phyloP scores from a whole-genome alignment of 805 yeast species.

The Clavispora phyllophila region DNA sequence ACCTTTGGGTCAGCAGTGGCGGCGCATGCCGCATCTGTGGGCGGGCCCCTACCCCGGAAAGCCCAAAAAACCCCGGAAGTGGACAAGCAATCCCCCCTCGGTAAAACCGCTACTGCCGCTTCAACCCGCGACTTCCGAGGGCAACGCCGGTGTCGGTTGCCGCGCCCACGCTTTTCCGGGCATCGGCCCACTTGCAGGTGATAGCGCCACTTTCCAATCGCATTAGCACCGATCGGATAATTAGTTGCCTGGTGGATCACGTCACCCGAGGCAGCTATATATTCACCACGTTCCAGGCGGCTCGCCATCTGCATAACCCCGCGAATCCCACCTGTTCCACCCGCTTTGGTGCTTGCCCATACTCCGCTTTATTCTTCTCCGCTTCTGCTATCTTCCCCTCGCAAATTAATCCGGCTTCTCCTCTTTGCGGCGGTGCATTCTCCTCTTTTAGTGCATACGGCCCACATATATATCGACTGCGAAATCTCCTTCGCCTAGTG shows the following conservation, averaged over 20 bases:
- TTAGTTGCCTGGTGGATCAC: neutral
- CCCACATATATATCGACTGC: slow-evolving; percentile 5
- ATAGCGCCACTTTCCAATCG: slow-evolving; percentile 1
- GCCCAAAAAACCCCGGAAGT: no score
- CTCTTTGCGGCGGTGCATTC: slow-evolving; percentile 6
- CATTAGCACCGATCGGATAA: neutral
- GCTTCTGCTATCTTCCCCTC: slow-evolving; percentile 6
- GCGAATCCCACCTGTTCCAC: neutral
- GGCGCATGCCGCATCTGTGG: no score
- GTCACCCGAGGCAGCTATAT: neutral
- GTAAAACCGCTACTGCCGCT: no score
- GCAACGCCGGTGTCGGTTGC: neutral
- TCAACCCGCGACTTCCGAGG: neutral
- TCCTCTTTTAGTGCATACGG: slow-evolving; percentile 13
- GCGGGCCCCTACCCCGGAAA: no score
- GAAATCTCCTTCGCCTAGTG: neutral
- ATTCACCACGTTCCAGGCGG: neutral
- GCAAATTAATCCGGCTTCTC: slow-evolving; percentile 7
- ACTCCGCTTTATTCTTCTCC: neutral
- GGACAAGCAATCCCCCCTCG: no score
- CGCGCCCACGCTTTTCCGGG: neutral
- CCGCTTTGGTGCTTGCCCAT: neutral
- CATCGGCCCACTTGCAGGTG: slow-evolving; percentile 1
- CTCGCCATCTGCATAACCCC: neutral
- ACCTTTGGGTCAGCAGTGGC: no score